These are phyloP conservation scores for Nakazawaea populi DNA, from an alignment of 805 yeast genomes.

Conservation along the genomic window DNA sequence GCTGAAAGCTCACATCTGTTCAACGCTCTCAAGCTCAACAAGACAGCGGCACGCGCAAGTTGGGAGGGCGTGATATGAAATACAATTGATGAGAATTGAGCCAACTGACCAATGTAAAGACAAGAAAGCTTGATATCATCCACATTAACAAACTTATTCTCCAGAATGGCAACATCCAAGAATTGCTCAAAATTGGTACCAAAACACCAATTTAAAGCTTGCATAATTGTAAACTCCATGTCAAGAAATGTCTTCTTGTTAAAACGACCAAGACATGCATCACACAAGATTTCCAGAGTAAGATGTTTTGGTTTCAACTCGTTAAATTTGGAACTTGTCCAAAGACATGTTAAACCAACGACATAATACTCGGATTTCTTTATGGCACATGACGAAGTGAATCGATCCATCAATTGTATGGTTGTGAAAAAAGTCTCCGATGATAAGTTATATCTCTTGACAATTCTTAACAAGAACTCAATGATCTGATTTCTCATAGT, in stretches of 20 bases:
- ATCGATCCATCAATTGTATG: conserved; percentile 32
- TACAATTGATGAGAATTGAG: conserved; percentile 54
- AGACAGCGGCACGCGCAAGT: conserved; percentile 46
- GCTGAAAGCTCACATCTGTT: conserved; percentile 22
- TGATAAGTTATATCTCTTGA: conserved; percentile 22
- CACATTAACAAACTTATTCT: conserved; percentile 13
- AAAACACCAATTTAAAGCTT: conserved; percentile 59
- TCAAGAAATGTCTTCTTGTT: conserved; percentile 51
- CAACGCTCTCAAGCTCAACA: conserved; percentile 38
- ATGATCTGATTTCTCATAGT: conserved; percentile 19
- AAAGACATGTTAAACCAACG: conserved; percentile 37
- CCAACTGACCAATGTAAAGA: conserved; percentile 59
- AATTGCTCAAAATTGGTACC: conserved; percentile 61
- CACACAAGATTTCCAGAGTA: conserved; percentile 42
- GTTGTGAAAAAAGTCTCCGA: conserved; percentile 31
- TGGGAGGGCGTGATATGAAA: conserved; percentile 40
- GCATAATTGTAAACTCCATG: conserved; percentile 65
- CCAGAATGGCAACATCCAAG: conserved; percentile 45
- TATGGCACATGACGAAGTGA: conserved; percentile 27
- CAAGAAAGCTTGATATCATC: conserved; percentile 33
- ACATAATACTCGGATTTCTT: conserved; percentile 29
- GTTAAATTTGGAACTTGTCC: conserved; percentile 38
- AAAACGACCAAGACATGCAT: conserved; percentile 54
- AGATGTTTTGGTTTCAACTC: conserved; percentile 57
- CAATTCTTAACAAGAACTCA: conserved; percentile 25